These are phyloP conservation scores for Pelargonium australe DNA, from an alignment of 441 rosid species.

Conservation along the genomic window DNA sequence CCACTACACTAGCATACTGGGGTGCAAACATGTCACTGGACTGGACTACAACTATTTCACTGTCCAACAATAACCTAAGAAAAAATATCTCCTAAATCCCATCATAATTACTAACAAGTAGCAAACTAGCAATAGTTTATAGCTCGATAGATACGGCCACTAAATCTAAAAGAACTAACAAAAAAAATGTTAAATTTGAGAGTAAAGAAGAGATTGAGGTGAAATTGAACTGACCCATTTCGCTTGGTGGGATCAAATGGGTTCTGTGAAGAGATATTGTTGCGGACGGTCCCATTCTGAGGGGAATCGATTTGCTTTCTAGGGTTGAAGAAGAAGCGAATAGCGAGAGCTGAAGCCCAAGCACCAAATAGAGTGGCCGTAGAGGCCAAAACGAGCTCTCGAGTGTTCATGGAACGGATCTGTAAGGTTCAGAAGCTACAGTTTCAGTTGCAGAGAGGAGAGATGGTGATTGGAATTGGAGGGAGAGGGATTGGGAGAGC, in stretches of 20 bases:
- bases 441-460: neutral
- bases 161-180: neutral
- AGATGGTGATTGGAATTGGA: neutral
- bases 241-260: slow-evolving; percentile 80
- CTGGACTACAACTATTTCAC: too few species aligned
- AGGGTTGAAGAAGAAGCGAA: slow-evolving; percentile 42
- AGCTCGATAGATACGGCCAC: too few species aligned
- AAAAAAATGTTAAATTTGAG: neutral
- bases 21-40: too few species aligned
- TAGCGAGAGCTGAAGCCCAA: slow-evolving; percentile 49
- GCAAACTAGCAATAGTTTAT: neutral
- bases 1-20: too few species aligned
- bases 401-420: slow-evolving; percentile 41
- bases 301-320: slow-evolving; percentile 26
- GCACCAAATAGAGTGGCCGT: slow-evolving; percentile 63
- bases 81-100: neutral
- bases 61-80: neutral
- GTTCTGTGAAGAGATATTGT: slow-evolving; percentile 30
- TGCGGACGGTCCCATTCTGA: slow-evolving; percentile 29
- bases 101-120: neutral
- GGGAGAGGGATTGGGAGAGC: neutral
- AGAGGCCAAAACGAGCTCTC: slow-evolving; percentile 51
- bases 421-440: neutral
- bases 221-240: slow-evolving; percentile 40
- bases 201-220: neutral